Percentiles rank a stretch among this genome's conserved stretches.
These are phyloP conservation scores for Hericium alpestre DNA, from an alignment of 768 basidiomycete genomes.

Conservation along the genomic window DNA sequence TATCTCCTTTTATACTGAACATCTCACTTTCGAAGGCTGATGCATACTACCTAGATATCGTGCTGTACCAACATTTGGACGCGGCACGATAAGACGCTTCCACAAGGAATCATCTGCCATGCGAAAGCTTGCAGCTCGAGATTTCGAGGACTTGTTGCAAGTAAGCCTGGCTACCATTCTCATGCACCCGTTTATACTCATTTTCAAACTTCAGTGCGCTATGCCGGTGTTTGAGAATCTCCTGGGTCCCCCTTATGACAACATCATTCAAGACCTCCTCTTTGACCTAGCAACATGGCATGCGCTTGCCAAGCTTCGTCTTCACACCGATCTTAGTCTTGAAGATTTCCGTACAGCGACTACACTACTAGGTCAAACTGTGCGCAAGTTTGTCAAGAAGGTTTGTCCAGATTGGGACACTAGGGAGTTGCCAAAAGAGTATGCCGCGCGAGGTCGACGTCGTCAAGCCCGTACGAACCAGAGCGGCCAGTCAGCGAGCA, in stretches of 20 bases:
- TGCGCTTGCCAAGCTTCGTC: slow-evolving; percentile 16
- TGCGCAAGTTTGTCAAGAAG: not conserved
- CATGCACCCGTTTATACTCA: no score
- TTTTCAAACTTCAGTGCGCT: slow-evolving; percentile 10
- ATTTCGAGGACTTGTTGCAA: slow-evolving; percentile 21
- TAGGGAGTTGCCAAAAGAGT: not conserved
- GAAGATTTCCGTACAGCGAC: not conserved
- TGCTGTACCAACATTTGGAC: slow-evolving; percentile 19
- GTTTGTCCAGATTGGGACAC: not conserved
- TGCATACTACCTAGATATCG: slow-evolving; percentile 3
- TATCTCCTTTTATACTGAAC: no score
- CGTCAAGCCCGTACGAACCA: not conserved
- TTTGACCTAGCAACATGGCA: not conserved
- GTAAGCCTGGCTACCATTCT: not conserved
- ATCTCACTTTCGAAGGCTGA: no score
- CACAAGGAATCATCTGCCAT: slow-evolving; percentile 12
- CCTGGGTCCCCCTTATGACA: not conserved
- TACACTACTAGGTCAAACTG: not conserved
- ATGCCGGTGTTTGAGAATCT: slow-evolving; percentile 16
- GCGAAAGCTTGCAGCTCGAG: slow-evolving; percentile 16
- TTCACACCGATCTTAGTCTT: not conserved
- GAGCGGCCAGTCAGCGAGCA: not conserved
- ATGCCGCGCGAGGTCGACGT: not conserved
- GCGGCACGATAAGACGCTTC: slow-evolving; percentile 15
- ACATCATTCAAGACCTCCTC: not conserved